Evolutionary conservation across 371 early-diverging fungal genomes (phyloP), one percentile per base, ranked within the genome.

Genomic region (Mucor sp.): DNA sequence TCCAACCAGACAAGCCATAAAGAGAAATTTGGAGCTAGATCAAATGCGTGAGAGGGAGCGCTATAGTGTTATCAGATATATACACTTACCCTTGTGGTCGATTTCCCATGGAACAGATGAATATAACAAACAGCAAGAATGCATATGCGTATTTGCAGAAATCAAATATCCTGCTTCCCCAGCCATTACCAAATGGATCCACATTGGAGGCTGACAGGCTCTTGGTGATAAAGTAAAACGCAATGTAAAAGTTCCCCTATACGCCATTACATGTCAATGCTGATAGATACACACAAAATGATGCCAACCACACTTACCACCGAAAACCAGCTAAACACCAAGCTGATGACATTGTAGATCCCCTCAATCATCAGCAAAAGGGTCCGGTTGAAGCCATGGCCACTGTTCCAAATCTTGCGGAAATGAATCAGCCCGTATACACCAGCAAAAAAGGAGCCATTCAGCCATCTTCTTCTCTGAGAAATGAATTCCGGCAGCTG

Each of bases 381-480:
- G 39, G 89, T 91, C 15, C 93, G 83, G 65, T 82, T 71, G 41
- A 85, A 68, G 41, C 81, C 79, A 65, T 92, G 93, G 14, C 82
- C 79, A 4, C 90, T 88, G 21, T 87, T 79, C 84, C 86, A 90
- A 27, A 89, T 82, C 56, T 78, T 74, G n/a, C 69, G 72, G 53
- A 81, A 85, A 58, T 88, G 81, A 37, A 80, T 82, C 7, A 85
- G 63, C 2, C 87, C 85, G 73, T 89, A 89, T 15, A 89, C 82
- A 6, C 83, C 84, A 6, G 89, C 86, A 72, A 91, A 91, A 80
- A 93, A 92, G 4, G 90, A 88, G 0, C 96, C 96, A 81, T 95
- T 95, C 44, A 94, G 77, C 96, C 96, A 95, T 48, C 96, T 87
- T 65, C 96, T 88, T 65, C 96, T 85, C 73, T 95, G 96, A 0